Evolutionary conservation across 169 alveolate genomes (phyloP).

Genomic region (Plasmodium blacklocki): DNA sequence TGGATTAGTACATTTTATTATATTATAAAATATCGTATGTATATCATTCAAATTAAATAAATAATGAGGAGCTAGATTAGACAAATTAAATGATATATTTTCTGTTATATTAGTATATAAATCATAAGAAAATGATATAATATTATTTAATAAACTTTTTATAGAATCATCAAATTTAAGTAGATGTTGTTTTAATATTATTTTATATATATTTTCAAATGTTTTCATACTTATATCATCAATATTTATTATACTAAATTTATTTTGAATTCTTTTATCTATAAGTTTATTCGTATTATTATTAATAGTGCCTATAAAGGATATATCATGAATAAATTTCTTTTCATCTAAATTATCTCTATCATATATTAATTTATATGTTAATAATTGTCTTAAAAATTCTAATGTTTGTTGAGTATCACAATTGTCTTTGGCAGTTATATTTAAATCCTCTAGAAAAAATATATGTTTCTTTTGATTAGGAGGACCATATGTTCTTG

Average conservation of each 20-base stretch:
- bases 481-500: slow-evolving; percentile 95
- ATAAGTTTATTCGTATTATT: slow-evolving; percentile 95
- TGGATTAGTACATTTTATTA: slow-evolving; percentile 60
- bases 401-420: slow-evolving; percentile 95
- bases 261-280: slow-evolving; percentile 94
- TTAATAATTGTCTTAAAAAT: slow-evolving; percentile 92
- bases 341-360: slow-evolving; percentile 94
- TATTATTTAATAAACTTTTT: slow-evolving; percentile 83
- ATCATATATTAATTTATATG: slow-evolving; percentile 90
- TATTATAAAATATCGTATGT: slow-evolving; percentile 52
- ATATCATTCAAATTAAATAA: slow-evolving; percentile 93
- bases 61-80: slow-evolving; percentile 92
- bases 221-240: slow-evolving; percentile 91
- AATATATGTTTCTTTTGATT: slow-evolving; percentile 92
- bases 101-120: slow-evolving; percentile 83
- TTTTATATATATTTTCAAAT: slow-evolving; percentile 88
- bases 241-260: slow-evolving; percentile 91
- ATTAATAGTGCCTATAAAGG: slow-evolving; percentile 95
- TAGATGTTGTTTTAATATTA: slow-evolving; percentile 91
- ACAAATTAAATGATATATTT: slow-evolving; percentile 78
- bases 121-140: slow-evolving; percentile 90
- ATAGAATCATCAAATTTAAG: slow-evolving; percentile 89
- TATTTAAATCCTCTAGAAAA: slow-evolving; percentile 95
- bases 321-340: slow-evolving; percentile 93
- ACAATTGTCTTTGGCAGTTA: slow-evolving; percentile 95